Evolutionary conservation across 768 basidiomycete genomes (phyloP), one percentile per base, ranked within the genome.

Genomic region (Dictyophora rubrovolvata): DNA sequence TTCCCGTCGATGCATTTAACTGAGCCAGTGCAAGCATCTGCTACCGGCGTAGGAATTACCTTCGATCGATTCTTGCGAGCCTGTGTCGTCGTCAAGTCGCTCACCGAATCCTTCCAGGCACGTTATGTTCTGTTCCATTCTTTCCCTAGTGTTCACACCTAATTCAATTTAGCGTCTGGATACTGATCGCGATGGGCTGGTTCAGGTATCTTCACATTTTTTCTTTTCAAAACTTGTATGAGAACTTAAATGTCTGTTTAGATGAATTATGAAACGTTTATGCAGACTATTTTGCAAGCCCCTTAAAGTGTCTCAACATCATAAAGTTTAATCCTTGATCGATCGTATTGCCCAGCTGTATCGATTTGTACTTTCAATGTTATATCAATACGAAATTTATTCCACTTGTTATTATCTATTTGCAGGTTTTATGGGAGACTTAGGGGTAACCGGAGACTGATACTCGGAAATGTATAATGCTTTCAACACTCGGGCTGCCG

Each of bases 31-130:
- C 60, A 61, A 42, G 66, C 67, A 35, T 71, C 69, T 0, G 71
- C 65, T 2, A 69, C 74, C 1, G 61, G 63, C n/a, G 72, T 77
- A 0, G 87, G 87, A 0, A 89, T 92, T 73, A 79, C 83, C 5
- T 92, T 92, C 66, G 90, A 91, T 69, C 85, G 89, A 63, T 92
- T 92, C 74, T 86, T 92, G 22, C 81, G 89, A 57, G 87, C 87
- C 21, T 92, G 89, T 64, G 89, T 93, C 60, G 85, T 83, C 11
- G 79, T 89, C 61, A 89, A 86, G 73, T 86, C 88, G 68, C 74
- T 89, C 63, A 81, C 79, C 37, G 89, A 91, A 71, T 70, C 80
- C 35, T 90, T 90, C 75, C 75, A 76, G 58, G 57, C 51, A 2
- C 33, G 57, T 5, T 22, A 34, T 36, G 17, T 54, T 33, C 12